Evolutionary conservation across 2,329 filamentous ascomycete species (phyloP), one percentile per base, ranked within the genome.

Genomic region (Coniella lustricola): DNA sequence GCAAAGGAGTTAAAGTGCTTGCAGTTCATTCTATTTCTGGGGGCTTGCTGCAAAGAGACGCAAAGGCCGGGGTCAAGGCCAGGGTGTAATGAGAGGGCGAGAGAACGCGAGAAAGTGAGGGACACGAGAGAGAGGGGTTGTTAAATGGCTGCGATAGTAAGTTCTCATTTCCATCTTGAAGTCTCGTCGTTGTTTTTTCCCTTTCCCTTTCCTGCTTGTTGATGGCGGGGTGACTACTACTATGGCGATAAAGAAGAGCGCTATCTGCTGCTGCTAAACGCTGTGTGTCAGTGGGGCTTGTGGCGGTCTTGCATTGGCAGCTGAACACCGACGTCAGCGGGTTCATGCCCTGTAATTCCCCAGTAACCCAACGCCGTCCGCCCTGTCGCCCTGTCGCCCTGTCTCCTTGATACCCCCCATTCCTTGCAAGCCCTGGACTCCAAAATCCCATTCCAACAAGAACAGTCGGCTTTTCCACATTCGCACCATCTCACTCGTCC

Each of bases 121-220:
- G 16, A 9, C 25, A 5, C 25, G 22, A 32, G 22, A 17, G 18
- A 13, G 17, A 37, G 18, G 13, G 21, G 29, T 25, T 29, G 25
- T 43, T 52, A 45, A 39, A 52, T 52, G 50, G 50, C 50, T 50
- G 50, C 50, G 21, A 42, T 52, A 34, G 50, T 52, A 31, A 52
- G 50, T 52, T 33, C 13, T n/a, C 16, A 21, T 12, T 17, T 40
- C 21, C 31, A n/a, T 38, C 8, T 39, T 35, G 1, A 17, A 13
- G 4, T 12, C 20, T 38, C 3, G 14, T n/a, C 3, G 1, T 2
- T 16, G 2, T 22, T 3, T 14, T 40, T 14, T 12, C 10, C 12
- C 16, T 25, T 29, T 40, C 14, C 9, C n/a, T 16, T 39, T 22
- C 20, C n/a, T 14, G n/a, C n/a, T n/a, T n/a, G n/a, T n/a, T n/a